Evolutionary conservation across 2,329 filamentous ascomycete species (phyloP).

Genomic region (Shiraia bambusicola): DNA sequence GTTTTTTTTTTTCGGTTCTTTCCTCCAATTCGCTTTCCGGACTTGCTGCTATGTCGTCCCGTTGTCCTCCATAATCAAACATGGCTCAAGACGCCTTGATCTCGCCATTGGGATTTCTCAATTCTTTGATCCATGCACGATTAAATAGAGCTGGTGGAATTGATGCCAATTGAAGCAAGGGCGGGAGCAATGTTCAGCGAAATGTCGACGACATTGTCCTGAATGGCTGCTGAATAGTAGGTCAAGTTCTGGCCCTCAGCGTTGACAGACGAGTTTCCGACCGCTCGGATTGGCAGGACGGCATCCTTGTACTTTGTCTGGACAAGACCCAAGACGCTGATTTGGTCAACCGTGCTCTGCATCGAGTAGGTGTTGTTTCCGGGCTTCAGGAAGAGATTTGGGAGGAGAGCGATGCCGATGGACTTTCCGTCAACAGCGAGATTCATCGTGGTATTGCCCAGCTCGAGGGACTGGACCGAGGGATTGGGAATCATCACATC

Average conservation of each 20-base stretch:
- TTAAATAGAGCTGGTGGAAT: slow-evolving; percentile 18
- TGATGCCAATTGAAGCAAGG: slow-evolving; percentile 28
- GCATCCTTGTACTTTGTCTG: slow-evolving; percentile 55
- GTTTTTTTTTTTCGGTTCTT: no score
- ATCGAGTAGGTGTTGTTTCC: slow-evolving; percentile 60
- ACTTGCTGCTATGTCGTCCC: no score
- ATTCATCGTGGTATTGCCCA: slow-evolving; percentile 66
- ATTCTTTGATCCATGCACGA: background rate
- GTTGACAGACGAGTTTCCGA: slow-evolving; percentile 56
- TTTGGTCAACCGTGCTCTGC: slow-evolving; percentile 56
- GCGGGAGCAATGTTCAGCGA: slow-evolving; percentile 49
- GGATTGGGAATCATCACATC: slow-evolving; percentile 63
- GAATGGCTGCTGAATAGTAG: slow-evolving; percentile 61
- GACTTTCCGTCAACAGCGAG: slow-evolving; percentile 55
- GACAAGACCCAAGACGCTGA: slow-evolving; percentile 51
- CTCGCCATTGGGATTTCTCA: background rate
- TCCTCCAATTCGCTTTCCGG: no score
- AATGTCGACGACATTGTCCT: slow-evolving; percentile 54
- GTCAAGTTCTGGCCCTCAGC: slow-evolving; percentile 51
- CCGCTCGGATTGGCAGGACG: slow-evolving; percentile 57
- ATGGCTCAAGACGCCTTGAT: background rate
- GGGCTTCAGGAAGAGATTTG: slow-evolving; percentile 60
- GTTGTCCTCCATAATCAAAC: background rate
- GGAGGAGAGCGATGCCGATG: slow-evolving; percentile 60
- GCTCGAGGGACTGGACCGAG: slow-evolving; percentile 63